Base-by-base conservation (phyloP, 495 filamentous ascomycete species). In the Hypoxylon trugodes region DNA sequence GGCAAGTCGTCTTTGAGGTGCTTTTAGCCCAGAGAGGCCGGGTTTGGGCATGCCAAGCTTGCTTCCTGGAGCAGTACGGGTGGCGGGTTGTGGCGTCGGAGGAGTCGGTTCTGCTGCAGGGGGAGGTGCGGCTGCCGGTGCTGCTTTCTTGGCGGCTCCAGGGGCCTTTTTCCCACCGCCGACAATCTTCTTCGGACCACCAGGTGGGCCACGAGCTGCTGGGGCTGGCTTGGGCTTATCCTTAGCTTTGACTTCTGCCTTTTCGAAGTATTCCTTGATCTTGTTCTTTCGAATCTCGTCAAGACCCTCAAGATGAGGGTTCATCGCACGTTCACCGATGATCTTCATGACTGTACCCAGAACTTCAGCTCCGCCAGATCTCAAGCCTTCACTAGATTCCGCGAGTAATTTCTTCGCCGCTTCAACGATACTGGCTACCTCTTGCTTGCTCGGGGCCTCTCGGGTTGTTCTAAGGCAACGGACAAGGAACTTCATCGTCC, bases 281-380 rank as follows among this genome's bases (percentile, higher is more conserved):
- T 97, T 99, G 18, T 84, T 89, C 78, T 97, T 98, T 51, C 93
- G 84, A 53, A 98, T 97, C 19, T 99, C 95, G 69, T 99, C 96
- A 12, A 99, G 78, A 0, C 91, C 92, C 61, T 98, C 93, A n/a
- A 99, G 77, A 71, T 96, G 92, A 5, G 92, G 90, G 37, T 89
- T 90, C 95, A 98, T 99, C n/a, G 89, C 89, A 35, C 95, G 85
- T 70, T 99, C 96, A 37, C 96, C 94, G 80, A 97, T 89, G 42
- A 99, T 98, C 81, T 97, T 98, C 95, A 97, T 97, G 62, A 99
- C 74, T 0, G 93, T 97, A 59, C 96, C 96, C 13, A 99, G 79
- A 28, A 92, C 86, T 69, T 99, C 96, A 9, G 93, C 93, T 69
- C 91, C 95, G 37, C 91, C 91, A 32, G 91, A 89, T 72, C 96